Base-by-base conservation (phyloP, 257 asterid species). In the Nicotiana knightiana region DNA sequence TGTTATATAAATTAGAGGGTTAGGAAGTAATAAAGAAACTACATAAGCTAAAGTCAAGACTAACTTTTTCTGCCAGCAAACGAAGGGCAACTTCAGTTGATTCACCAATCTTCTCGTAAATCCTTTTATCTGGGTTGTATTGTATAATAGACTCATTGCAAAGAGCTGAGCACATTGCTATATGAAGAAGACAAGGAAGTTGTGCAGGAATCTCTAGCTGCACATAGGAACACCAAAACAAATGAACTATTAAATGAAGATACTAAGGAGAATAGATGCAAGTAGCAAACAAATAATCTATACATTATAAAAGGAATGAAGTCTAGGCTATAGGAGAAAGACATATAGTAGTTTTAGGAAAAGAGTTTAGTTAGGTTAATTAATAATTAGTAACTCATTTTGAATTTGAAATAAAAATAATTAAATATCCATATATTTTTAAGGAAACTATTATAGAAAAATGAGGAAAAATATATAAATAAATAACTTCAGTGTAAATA, bases 21-120 rank as follows among this genome's bases (percentile, higher is more conserved):
- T 43, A 37, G 57, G 77, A 67, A 67, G 12, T 37, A 67, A 68
- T n/a, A 37, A 68, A 39, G 55, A n/a, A 46, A 30, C 21, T 7
- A 46, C 37, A 16, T n/a, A 46, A 82, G 37, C 26, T 61, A 85
- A 54, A 78, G 77, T 67, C 54, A 76, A 67, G 84, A 86, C 88
- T 81, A 83, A 94, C 99, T 98, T 96, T 96, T 85, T 96, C 99
- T 9, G 97, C 97, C 86, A 96, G 87, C 70, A 96, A 97, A 54
- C 98, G 94, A 62, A 96, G 99, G 28, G 99, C 99, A 57, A 96
- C 99, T 91, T 96, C 99, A 82, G 99, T 96, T n/a, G 99, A 94
- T 89, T 94, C 99, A 67, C 99, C 99, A 86, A 96, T 96, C 89
- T 96, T 96, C 86, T 96, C 99, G 82, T 94, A 96, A 85, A 79